A percentile compares a stretch with the other conserved stretches of the same genome.
These are phyloP conservation scores for Allium fistulosum DNA, from an alignment of 106 monocot genomes.

Conservation along the genomic window DNA sequence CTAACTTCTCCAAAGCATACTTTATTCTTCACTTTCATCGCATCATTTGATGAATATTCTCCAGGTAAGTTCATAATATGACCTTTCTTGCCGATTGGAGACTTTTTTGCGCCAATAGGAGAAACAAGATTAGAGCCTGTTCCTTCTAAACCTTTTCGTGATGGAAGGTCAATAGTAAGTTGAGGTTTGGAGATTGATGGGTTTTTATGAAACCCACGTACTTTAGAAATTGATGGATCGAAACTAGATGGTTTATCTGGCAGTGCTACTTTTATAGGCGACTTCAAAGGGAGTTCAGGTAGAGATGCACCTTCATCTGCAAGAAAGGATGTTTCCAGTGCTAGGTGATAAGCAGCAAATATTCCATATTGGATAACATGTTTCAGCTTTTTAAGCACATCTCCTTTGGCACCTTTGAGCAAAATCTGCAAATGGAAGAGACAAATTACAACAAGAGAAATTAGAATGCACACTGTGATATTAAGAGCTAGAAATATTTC, in stretches of 20 bases:
- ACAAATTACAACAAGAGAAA: neutral
- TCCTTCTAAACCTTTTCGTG: conserved; percentile 6
- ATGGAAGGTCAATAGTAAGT: neutral
- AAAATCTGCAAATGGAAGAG: conserved; percentile 29
- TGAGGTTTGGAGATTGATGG: conserved; percentile 11
- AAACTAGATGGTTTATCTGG: conserved; percentile 47
- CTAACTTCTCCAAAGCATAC: conserved; percentile 18
- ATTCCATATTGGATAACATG: conserved; percentile 67
- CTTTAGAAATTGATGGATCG: conserved; percentile 40
- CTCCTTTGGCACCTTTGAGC: conserved; percentile 49
- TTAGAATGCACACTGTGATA: no score
- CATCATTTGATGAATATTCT: neutral
- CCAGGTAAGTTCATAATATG: neutral
- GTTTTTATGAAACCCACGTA: conserved; percentile 34
- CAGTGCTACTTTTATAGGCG: conserved; percentile 60
- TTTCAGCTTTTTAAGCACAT: conserved; percentile 69
- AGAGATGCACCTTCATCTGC: conserved; percentile 72
- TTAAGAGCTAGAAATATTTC: no score
- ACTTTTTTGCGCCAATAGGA: conserved; percentile 15
- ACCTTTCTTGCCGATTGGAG: conserved; percentile 3
- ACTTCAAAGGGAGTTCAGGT: conserved; percentile 49
- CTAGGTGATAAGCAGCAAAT: conserved; percentile 72
- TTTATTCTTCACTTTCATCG: conserved; percentile 19
- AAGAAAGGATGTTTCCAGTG: conserved; percentile 75
- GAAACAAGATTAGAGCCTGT: conserved; percentile 3